phyloP scores from a whole-genome alignment of 2,329 filamentous ascomycete genomes.

The Xylaria sp. region DNA sequence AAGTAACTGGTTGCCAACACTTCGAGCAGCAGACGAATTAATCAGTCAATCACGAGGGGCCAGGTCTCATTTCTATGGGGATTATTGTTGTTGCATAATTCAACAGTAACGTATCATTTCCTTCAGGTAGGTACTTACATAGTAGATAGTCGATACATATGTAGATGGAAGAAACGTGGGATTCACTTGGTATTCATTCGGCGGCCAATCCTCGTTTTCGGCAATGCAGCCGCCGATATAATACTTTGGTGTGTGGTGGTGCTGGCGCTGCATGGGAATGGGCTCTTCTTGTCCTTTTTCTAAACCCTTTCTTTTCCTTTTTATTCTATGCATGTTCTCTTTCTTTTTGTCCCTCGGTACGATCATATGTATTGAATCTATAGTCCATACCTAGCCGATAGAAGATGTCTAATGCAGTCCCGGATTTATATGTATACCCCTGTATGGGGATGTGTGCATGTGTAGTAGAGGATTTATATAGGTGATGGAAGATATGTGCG shows the following conservation, averaged over 20 bases:
- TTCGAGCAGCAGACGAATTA: too few relatives aligned
- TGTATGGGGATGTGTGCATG: not conserved
- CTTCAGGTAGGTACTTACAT: not conserved
- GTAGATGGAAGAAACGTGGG: not conserved
- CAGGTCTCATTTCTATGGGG: not conserved
- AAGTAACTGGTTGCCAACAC: too few relatives aligned
- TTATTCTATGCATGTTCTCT: not conserved
- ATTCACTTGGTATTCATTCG: not conserved
- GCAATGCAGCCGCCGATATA: slow-evolving; percentile 7
- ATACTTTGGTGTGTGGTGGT: not conserved
- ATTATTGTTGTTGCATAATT: not conserved
- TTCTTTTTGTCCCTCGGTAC: not conserved
- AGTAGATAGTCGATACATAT: not conserved
- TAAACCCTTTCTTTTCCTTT: not conserved
- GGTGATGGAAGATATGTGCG: not conserved
- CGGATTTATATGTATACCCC: not conserved
- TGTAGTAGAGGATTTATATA: not conserved
- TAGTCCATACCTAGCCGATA: not conserved
- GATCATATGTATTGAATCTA: not conserved
- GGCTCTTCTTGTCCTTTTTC: not conserved
- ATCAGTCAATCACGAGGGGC: not conserved
- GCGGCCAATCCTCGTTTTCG: not conserved
- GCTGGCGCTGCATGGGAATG: too few relatives aligned
- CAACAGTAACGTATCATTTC: not conserved
- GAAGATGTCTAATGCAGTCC: not conserved